A percentile compares a stretch with the other conserved stretches of the same genome.
These are phyloP conservation scores for Tagetes erecta DNA, from an alignment of 129 eudicot species.

Conservation along the genomic window DNA sequence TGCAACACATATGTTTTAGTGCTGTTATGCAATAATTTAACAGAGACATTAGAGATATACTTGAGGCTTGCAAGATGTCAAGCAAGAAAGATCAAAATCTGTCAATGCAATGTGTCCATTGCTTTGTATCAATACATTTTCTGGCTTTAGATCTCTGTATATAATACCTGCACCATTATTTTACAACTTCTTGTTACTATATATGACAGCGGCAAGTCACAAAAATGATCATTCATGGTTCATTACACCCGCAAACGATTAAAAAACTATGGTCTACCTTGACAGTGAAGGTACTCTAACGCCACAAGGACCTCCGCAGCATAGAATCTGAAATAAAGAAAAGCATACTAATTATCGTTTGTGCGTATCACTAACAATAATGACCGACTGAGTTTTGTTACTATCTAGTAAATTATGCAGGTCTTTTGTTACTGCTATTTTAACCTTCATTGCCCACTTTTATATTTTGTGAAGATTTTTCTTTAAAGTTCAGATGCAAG, in stretches of 20 bases:
- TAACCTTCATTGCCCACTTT: not conserved
- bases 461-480: not conserved
- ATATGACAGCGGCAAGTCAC: not conserved
- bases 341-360: not conserved
- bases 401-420: not conserved
- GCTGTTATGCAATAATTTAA: not conserved
- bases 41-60: conserved; percentile 31
- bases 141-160: conserved; percentile 97
- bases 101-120: conserved; percentile 85
- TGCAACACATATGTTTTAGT: not conserved
- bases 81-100: conserved; percentile 96
- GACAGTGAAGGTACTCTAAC: conserved; percentile 97
- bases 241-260: not conserved
- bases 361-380: not conserved
- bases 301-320: conserved; percentile 96
- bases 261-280: conserved; percentile 49
- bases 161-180: conserved; percentile 61
- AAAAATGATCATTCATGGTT: not conserved
- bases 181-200: too few relatives aligned
- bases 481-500: not conserved
- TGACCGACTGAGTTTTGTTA: not conserved
- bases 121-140: conserved; percentile 78
- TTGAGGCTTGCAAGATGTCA: conserved; percentile 99
- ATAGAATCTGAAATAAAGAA: conserved; percentile 57
- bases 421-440: not conserved